Percentiles rank a stretch among this genome's conserved stretches.
Evolutionary conservation across 352 stramenopile genomes (phyloP).

Genomic region (Phytophthora megakarya): DNA sequence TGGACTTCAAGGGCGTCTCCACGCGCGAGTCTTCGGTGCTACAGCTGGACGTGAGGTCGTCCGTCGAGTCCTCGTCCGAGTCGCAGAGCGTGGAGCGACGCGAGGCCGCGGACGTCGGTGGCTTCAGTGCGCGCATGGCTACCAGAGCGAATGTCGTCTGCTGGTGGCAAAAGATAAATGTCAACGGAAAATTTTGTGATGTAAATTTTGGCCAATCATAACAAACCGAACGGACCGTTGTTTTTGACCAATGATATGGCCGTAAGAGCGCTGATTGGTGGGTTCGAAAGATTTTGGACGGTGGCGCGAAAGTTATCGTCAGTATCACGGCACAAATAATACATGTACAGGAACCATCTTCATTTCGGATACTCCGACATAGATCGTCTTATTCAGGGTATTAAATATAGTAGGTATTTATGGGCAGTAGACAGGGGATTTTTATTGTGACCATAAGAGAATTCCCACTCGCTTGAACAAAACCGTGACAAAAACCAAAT

Average conservation of each 20-base stretch:
- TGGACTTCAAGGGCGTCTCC: slow-evolving; percentile 15
- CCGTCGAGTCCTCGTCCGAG: slow-evolving; percentile 30
- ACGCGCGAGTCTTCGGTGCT: slow-evolving; percentile 26
- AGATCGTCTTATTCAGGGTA: no score
- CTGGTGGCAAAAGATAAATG: slow-evolving; percentile 14
- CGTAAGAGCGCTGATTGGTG: slow-evolving; percentile 19
- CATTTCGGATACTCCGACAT: no score
- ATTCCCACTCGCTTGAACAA: no score
- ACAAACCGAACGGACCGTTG: no score
- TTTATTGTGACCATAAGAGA: no score
- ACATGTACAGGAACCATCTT: no score
- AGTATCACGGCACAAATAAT: no score
- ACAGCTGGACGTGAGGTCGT: slow-evolving; percentile 17
- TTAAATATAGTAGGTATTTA: no score
- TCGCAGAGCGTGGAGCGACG: slow-evolving; percentile 3
- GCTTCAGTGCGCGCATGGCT: slow-evolving; percentile 19
- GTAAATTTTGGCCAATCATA: no score
- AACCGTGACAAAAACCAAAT: no score
- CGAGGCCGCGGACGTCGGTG: not conserved
- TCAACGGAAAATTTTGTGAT: slow-evolving; percentile 24
- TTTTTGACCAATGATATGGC: slow-evolving; percentile 23
- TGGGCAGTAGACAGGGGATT: no score
- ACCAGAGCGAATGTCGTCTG: slow-evolving; percentile 20
- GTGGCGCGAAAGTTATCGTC: slow-evolving; percentile 14
- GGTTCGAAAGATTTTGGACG: slow-evolving; percentile 20